Evolutionary conservation across 2,329 filamentous ascomycete species (phyloP).

Genomic region (Diplodia seriata): DNA sequence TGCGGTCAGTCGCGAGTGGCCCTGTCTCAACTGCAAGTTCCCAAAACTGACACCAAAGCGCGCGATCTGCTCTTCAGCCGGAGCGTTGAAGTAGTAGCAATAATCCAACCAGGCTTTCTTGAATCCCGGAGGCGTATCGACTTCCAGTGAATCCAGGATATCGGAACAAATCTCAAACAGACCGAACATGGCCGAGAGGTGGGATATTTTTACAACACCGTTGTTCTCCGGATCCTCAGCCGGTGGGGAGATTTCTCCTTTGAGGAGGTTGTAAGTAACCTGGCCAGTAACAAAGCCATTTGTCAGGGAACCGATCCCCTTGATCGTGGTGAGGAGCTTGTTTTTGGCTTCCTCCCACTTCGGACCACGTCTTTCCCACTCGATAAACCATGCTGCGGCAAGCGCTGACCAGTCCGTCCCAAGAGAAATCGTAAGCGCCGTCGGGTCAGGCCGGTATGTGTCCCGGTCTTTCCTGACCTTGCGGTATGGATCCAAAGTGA

Average conservation of each 20-base stretch:
- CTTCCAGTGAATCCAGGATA: conserved; percentile 58
- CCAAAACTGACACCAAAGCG: conserved; percentile 60
- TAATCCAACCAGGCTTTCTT: conserved; percentile 65
- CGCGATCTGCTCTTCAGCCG: conserved; percentile 57
- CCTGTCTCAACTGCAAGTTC: conserved; percentile 59
- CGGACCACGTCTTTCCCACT: conserved; percentile 64
- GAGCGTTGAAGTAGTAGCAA: conserved; percentile 64
- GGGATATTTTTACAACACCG: conserved; percentile 61
- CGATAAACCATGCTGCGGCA: conserved; percentile 64
- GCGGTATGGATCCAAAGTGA: conserved; percentile 62
- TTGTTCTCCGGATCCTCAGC: conserved; percentile 60
- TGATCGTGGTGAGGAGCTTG: conserved; percentile 59
- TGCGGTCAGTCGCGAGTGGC: conserved; percentile 65
- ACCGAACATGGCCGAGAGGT: conserved; percentile 66
- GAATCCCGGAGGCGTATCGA: conserved; percentile 58
- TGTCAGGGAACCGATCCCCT: conserved; percentile 61
- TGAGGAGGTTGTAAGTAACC: conserved; percentile 59
- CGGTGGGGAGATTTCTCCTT: conserved; percentile 60
- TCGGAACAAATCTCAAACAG: conserved; percentile 65
- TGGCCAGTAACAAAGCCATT: conserved; percentile 64
- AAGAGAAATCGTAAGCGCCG: conserved; percentile 58
- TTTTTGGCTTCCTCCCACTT: conserved; percentile 60
- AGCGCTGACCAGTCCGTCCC: conserved; percentile 67
- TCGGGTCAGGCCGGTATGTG: conserved; percentile 45
- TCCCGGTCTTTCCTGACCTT: conserved; percentile 60